Evolutionary conservation across 106 monocot species (phyloP), one percentile per base, ranked within the genome.

Genomic region (Chionographis japonica): DNA sequence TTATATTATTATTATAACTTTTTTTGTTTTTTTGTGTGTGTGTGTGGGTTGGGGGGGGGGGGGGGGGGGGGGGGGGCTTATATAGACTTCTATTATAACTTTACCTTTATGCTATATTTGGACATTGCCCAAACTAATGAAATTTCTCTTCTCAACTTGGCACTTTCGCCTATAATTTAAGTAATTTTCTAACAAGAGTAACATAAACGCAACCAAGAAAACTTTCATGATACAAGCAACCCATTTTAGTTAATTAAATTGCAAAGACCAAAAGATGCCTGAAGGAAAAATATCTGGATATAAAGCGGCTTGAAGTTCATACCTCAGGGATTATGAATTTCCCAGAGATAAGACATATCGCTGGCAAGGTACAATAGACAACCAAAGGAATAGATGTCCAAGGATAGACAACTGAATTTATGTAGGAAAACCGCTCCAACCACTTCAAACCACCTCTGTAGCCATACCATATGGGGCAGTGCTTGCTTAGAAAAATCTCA

Each of bases 401-500:
- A 14, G 92, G 92, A 85, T 92, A 92, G 56, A 92, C 66, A 7
- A 88, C 92, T 3, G 92, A 92, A 46, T 92, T 92, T 38, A 92
- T 88, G 62, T 92, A 92, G 8, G 88, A 88, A 49, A 92, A 72
- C 17, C 92, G 62, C 56, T 92, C 85, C 65, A 92, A 61, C 72
- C 74, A 73, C 49, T 92, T 92, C 67, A 92, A 72, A 11, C 88
- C 92, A 67, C 88, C 73, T 39, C 88, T 67, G 39, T 88, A 92
- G 5, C 92, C 92, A 75, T 92, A 92, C 92, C 92, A 92, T 37
- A 92, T 80, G 14, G 92, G 92, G 66, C 92, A 92, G 58, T 92
- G 88, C 66, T 80, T 82, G 75, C 88, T 88, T 4, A 92, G 59
- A 40, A 92, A 85, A 15, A 92, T 92, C 69, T 92, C 92, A 9